phyloP scores from a whole-genome alignment of 2,329 filamentous ascomycete species.

The Paecilomyces dactylethromorphus region DNA sequence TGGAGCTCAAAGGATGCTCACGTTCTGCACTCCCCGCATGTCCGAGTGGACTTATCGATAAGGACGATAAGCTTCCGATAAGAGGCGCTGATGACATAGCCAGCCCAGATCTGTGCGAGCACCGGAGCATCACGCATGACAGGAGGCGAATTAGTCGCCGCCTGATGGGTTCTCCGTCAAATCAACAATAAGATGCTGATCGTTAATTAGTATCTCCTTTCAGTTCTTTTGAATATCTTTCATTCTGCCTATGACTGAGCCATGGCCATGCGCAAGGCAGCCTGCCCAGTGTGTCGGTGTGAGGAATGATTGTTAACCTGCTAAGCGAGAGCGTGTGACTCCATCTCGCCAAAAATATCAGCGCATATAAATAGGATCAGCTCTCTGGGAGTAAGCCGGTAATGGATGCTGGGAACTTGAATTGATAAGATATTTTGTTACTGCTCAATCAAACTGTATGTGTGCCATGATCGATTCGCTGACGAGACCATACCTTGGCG shows the following conservation, averaged over 20 bases:
- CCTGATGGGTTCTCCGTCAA: background rate
- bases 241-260: background rate
- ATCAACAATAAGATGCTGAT: background rate
- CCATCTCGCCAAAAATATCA: background rate
- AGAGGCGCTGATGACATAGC: background rate
- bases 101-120: background rate
- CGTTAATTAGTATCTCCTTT: background rate
- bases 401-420: background rate
- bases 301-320: background rate
- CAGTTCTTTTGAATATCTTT: background rate
- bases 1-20: background rate
- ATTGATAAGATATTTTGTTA: background rate
- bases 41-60: background rate
- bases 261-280: background rate
- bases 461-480: background rate
- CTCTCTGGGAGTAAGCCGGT: background rate
- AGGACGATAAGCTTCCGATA: background rate
- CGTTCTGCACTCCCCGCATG: background rate
- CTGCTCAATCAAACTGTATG: background rate
- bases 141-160: background rate
- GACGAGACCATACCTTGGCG: background rate
- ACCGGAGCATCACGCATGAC: background rate
- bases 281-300: background rate
- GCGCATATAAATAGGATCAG: background rate
- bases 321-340: background rate